Percentiles rank a stretch among this genome's conserved stretches.
Evolutionary conservation across 2,329 filamentous ascomycete genomes (phyloP).

Genomic region (Fusarium sp.): DNA sequence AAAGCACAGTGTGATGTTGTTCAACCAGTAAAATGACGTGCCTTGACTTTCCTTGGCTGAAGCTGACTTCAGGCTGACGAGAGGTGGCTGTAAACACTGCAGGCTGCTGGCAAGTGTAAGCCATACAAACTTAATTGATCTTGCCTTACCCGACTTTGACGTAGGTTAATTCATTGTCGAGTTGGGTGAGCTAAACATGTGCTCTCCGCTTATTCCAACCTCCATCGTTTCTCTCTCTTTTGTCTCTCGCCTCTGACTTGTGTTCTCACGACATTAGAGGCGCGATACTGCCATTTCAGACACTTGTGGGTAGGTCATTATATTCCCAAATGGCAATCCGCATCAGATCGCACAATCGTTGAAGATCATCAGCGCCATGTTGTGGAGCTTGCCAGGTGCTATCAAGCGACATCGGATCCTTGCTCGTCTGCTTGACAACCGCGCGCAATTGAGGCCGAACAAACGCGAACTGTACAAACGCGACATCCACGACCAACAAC

Average conservation of each 20-base stretch:
- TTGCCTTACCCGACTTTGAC: slow-evolving; percentile 6
- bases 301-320: background rate
- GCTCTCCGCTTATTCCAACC: background rate
- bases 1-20: slow-evolving; percentile 29
- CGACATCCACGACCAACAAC: background rate
- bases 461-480: background rate
- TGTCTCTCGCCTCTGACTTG: background rate
- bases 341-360: background rate
- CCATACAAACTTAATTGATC: slow-evolving; percentile 25
- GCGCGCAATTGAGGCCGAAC: background rate
- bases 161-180: background rate
- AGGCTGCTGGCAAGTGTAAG: slow-evolving; percentile 12
- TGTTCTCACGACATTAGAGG: background rate
- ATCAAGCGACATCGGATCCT: background rate
- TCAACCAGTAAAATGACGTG: slow-evolving; percentile 21
- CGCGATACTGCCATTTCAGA: background rate
- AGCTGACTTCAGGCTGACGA: slow-evolving; percentile 43
- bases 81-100: slow-evolving; percentile 26
- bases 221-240: background rate
- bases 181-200: slow-evolving; percentile 20
- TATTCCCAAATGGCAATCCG: background rate
- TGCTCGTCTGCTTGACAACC: slow-evolving; percentile 1
- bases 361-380: background rate
- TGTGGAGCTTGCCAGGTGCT: background rate
- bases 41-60: slow-evolving; percentile 24